A percentile compares a stretch with the other conserved stretches of the same genome.
These are phyloP conservation scores for Rhizopus delemar DNA, from an alignment of 371 early-diverging fungal species.

Conservation along the genomic window DNA sequence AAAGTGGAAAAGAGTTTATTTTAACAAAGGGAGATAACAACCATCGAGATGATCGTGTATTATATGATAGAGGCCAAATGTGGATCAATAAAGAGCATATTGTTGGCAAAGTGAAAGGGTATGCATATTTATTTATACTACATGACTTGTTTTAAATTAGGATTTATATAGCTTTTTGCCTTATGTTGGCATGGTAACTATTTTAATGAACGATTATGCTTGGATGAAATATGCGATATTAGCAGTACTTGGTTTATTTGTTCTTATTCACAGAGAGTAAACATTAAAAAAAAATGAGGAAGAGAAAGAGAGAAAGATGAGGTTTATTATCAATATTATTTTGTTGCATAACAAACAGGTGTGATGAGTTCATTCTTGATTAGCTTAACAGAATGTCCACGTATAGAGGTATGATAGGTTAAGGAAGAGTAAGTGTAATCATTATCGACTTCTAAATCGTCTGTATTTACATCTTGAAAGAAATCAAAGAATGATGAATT, in stretches of 20 bases:
- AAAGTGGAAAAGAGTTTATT: conserved; percentile 70
- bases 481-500: background rate
- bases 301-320: background rate
- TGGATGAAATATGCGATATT: conserved; percentile 82
- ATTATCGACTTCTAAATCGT: conserved; percentile 1
- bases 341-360: conserved; percentile 7
- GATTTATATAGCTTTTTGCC: conserved; percentile 70
- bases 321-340: background rate
- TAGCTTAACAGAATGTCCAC: conserved; percentile 10
- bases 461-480: conserved; percentile 21
- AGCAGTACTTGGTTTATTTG: conserved; percentile 75
- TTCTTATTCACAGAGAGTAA: conserved; percentile 64
- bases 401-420: conserved; percentile 14
- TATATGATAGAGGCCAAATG: conserved; percentile 88
- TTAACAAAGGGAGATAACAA: conserved; percentile 99
- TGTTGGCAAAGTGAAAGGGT: conserved; percentile 88
- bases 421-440: conserved; percentile 1
- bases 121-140: conserved; percentile 10
- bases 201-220: conserved; percentile 94
- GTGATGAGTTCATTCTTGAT: background rate
- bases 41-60: conserved; percentile 86
- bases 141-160: conserved; percentile 3
- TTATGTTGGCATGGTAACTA: conserved; percentile 96
- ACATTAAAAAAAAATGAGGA: conserved; percentile 1
- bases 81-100: conserved; percentile 89